Base-by-base conservation (phyloP, 345 rosid species). In the Aegle marmelos region DNA sequence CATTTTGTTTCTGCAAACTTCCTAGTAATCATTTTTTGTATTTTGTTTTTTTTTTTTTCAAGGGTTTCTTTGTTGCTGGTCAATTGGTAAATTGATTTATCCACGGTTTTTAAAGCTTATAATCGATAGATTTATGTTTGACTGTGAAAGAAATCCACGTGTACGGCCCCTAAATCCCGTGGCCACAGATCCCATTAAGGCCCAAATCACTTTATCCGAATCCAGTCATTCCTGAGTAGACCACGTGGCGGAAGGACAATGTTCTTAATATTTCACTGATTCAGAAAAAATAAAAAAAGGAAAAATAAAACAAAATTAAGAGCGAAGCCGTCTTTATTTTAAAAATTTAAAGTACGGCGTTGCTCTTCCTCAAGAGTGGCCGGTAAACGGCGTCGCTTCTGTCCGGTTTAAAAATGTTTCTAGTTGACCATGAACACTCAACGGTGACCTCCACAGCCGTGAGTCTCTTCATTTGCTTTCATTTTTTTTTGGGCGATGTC, bases 221-320 rank as follows among this genome's bases (percentile, higher is more conserved):
- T 50, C 68, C 19, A 0, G 69, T 10, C 24, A 31, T 50, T 64
- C n/a, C n/a, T 2, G 14, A 14, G 59, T 3, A 65, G 25, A 17
- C 83, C 85, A 79, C 86, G 80, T 76, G 84, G 86, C 85, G 57
- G 16, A 19, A 63, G 48, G 59, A 58, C 17, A 76, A 28, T 2
- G 57, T 36, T 63, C 64, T 71, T 24, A 24, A 0, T 33, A 30
- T 70, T 41, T 61, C 45, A 71, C 22, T 24, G 17, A 9, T 31
- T 21, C n/a, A 30, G 14, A 14, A 33, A 36, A 50, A 22, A 37
- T 37, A 2, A 14, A 53, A 68, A 68, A 39, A 59, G 5, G 1
- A 4, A 9, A 28, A 24, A 7, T 13, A 36, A 56, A 48, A 67
- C 24, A 5, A 22, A 61, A 33, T 50, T 17, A 17, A 41, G 4